Percentiles rank a stretch among this genome's conserved stretches.
Conservation (phyloP, 192 early-diverging fungal genomes). For the Backusella australiensis region DNA sequence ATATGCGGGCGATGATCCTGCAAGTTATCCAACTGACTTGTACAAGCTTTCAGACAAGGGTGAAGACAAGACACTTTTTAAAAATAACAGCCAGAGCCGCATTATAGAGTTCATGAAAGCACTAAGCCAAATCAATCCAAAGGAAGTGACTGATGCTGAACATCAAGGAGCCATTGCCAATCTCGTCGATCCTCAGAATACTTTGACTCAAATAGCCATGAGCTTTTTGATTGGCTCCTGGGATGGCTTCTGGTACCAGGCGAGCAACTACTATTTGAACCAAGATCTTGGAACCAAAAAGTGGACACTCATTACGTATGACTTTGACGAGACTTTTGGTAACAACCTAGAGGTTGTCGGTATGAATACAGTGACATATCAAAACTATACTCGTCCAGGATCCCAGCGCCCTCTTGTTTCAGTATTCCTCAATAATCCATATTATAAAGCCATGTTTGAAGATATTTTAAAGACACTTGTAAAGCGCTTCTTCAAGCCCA, state of each 20-base stretch:
- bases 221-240: constrained; percentile 39
- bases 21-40: constrained; percentile 14
- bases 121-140: constrained; percentile 5
- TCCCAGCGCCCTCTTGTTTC: constrained; percentile 34
- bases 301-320: constrained; percentile 41
- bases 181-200: constrained; percentile 22
- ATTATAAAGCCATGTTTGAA: constrained; percentile 39
- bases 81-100: constrained; percentile 10
- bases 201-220: constrained; percentile 33
- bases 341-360: constrained; percentile 20
- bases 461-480: constrained; percentile 38
- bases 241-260: constrained; percentile 41
- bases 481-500: constrained; percentile 43
- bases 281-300: constrained; percentile 35
- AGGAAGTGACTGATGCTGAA: constrained; percentile 11
- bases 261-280: constrained; percentile 44
- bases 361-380: constrained; percentile 28
- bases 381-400: constrained; percentile 30
- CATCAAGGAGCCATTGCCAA: constrained; percentile 14
- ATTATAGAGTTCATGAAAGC: constrained; percentile 22
- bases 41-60: constrained; percentile 28
- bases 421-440: constrained; percentile 22
- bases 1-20: constrained; percentile 15
- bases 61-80: constrained; percentile 11
- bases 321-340: constrained; percentile 46